These are phyloP conservation scores for Chlorella sp. DNA, from an alignment of 139 green algal species.

Conservation along the genomic window DNA sequence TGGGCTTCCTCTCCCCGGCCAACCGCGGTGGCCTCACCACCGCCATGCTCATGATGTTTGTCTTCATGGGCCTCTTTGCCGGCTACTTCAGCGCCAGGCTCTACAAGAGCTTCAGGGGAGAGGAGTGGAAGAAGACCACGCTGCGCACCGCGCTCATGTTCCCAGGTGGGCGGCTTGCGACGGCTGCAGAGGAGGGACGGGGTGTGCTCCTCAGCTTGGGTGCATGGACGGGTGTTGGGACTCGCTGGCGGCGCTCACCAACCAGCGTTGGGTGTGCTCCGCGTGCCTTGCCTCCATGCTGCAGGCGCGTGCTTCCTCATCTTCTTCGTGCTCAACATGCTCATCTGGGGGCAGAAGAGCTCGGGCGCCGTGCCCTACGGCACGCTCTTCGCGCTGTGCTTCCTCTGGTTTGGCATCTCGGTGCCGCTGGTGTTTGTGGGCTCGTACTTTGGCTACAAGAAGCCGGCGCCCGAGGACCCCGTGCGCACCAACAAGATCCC, in stretches of 20 bases:
- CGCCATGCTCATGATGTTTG: slow-evolving; percentile 94
- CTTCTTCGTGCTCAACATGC: slow-evolving; percentile 90
- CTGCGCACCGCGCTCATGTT: slow-evolving; percentile 88
- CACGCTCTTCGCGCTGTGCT: slow-evolving; percentile 92
- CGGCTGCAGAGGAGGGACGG: neutral
- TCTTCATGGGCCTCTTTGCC: slow-evolving; percentile 94
- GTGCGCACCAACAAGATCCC: slow-evolving; percentile 99
- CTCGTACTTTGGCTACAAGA: slow-evolving; percentile 94
- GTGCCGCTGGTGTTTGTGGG: slow-evolving; percentile 94
- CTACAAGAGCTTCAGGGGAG: slow-evolving; percentile 83
- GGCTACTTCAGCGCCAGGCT: slow-evolving; percentile 90
- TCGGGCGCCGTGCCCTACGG: slow-evolving; percentile 92
- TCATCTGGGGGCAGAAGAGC: slow-evolving; percentile 91
- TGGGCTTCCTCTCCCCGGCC: slow-evolving; percentile 95
- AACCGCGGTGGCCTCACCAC: slow-evolving; percentile 98
- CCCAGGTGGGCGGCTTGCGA: slow-evolving; percentile 42
- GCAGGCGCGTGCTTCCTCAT: slow-evolving; percentile 76
- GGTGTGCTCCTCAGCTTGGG: neutral
- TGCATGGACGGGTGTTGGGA: neutral
- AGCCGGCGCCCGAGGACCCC: slow-evolving; percentile 58
- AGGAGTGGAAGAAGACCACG: slow-evolving; percentile 91
- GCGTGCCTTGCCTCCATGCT: neutral
- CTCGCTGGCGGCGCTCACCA: neutral
- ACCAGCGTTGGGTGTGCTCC: too few relatives aligned
- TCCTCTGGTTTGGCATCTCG: slow-evolving; percentile 98